These are phyloP conservation scores for Pichia sporocuriosa DNA, from an alignment of 805 yeast genomes.

Conservation along the genomic window DNA sequence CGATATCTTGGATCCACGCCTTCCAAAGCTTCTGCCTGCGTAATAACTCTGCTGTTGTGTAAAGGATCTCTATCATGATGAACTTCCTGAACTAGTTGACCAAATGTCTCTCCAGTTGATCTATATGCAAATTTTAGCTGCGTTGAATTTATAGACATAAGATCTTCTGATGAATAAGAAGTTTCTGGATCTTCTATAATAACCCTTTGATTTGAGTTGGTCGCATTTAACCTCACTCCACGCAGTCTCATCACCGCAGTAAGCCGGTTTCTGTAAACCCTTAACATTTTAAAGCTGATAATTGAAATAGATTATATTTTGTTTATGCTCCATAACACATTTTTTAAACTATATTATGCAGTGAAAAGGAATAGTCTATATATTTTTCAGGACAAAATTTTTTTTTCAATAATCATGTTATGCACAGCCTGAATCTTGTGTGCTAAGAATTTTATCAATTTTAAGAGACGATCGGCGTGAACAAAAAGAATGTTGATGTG, in stretches of 20 bases:
- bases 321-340: no score
- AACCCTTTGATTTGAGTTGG: constrained; percentile 5
- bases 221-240: not conserved
- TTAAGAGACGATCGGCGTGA: no score
- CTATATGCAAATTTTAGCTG: constrained; percentile 31
- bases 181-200: constrained; percentile 24
- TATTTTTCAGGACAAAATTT: not conserved
- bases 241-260: not conserved
- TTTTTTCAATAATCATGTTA: constrained; percentile 1
- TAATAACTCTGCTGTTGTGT: constrained; percentile 30
- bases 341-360: no score
- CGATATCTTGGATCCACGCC: constrained; percentile 30
- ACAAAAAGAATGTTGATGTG: no score
- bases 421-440: constrained; percentile 7
- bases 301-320: no score
- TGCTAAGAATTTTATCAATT: no score
- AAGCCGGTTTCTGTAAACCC: not conserved
- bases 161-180: constrained; percentile 11
- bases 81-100: constrained; percentile 35
- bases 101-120: constrained; percentile 35
- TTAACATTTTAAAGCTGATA: not conserved
- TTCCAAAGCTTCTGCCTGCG: constrained; percentile 31
- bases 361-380: no score
- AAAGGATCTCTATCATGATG: constrained; percentile 30
- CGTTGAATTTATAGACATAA: constrained; percentile 21